Conservation (phyloP, 2,329 filamentous ascomycete species). For the Fusarium oligoseptatum region DNA sequence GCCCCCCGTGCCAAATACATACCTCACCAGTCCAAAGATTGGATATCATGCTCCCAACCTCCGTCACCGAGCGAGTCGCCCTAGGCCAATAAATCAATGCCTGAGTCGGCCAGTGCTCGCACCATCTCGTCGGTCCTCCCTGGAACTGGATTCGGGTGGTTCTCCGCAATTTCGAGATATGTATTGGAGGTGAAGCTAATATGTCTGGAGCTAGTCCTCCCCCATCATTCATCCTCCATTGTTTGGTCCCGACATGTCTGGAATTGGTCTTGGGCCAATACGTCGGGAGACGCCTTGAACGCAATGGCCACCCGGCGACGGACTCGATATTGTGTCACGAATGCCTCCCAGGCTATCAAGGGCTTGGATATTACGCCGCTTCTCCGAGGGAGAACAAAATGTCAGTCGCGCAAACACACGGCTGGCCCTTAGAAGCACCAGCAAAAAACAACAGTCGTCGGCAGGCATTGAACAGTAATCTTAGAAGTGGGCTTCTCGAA, state of each 20-base stretch:
- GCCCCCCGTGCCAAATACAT: constrained; percentile 9
- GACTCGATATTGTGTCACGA: constrained; percentile 19
- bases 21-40: constrained; percentile 26
- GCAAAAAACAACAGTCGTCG: constrained; percentile 1
- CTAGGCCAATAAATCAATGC: constrained; percentile 15
- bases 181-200: neutral
- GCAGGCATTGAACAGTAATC: constrained; percentile 47
- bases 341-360: constrained; percentile 7
- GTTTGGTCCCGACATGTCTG: constrained; percentile 18
- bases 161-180: constrained; percentile 24
- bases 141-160: constrained; percentile 10
- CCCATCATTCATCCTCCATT: neutral
- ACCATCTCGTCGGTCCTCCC: constrained; percentile 20
- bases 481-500: constrained; percentile 40
- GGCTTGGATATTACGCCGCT: neutral
- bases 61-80: constrained; percentile 1
- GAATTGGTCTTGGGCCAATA: constrained; percentile 6
- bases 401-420: neutral
- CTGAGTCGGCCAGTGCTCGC: constrained; percentile 29
- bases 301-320: constrained; percentile 8
- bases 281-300: constrained; percentile 11
- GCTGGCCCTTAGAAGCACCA: neutral
- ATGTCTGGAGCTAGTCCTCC: constrained; percentile 28
- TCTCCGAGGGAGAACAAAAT: neutral
- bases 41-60: constrained; percentile 32